These are phyloP conservation scores for Colletotrichum liriopes DNA, from an alignment of 2,329 filamentous ascomycete genomes.

Conservation along the genomic window DNA sequence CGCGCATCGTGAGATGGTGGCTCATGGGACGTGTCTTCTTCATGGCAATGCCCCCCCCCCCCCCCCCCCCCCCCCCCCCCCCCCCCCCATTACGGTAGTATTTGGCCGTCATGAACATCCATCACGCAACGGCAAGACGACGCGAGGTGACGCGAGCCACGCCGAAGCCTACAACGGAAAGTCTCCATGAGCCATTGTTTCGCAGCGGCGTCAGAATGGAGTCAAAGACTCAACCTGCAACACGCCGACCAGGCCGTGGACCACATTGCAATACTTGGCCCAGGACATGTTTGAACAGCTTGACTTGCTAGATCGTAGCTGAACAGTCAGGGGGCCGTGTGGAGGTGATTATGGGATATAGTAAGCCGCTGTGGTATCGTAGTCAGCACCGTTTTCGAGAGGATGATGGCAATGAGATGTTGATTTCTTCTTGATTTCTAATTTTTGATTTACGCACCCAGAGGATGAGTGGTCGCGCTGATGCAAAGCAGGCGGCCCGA, in stretches of 20 bases:
- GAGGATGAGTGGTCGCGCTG: background rate
- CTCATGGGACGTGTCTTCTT: background rate
- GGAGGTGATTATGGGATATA: background rate
- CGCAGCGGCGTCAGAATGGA: background rate
- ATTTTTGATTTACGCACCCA: background rate
- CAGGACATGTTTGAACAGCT: background rate
- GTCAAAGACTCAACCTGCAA: background rate
- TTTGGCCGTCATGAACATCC: background rate
- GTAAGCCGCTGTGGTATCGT: background rate
- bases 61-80: too few relatives aligned
- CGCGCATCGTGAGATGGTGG: background rate
- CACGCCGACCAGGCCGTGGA: conserved; percentile 2
- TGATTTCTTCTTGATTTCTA: too few relatives aligned
- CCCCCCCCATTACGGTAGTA: background rate
- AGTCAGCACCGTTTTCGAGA: background rate
- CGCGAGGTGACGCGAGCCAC: background rate
- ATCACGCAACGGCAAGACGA: background rate
- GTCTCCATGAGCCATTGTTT: background rate
- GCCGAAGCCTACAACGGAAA: background rate
- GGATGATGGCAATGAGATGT: background rate
- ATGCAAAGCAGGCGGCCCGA: background rate
- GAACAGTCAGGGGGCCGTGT: background rate
- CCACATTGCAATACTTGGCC: background rate
- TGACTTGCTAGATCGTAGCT: background rate
- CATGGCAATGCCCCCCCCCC: background rate